Evolutionary conservation across 2,329 filamentous ascomycete species (phyloP), one percentile per base, ranked within the genome.

Genomic region (Colletotrichum orbiculare): DNA sequence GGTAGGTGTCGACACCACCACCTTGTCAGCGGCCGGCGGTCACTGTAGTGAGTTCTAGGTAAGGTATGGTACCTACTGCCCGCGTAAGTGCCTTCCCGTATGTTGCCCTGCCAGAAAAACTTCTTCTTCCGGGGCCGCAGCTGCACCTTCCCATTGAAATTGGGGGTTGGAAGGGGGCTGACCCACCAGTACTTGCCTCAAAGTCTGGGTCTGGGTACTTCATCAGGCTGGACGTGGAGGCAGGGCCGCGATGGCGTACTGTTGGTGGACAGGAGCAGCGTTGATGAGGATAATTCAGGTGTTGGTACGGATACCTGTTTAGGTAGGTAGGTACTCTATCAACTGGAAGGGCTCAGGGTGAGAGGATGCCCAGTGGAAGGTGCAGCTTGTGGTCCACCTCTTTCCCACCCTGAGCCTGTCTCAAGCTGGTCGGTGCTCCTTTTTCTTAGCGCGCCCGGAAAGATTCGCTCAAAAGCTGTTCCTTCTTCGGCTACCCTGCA

Each of bases 391-490:
- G 68, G 67, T 69, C 48, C 41, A 45, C 78, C 69, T 66, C 69
- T 70, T 67, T 52, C 62, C 56, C 46, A 46, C 58, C 62, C 58
- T 65, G 62, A 49, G 46, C 62, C 58, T 62, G 62, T 50, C 52
- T 45, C 35, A 50, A 25, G 63, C 52, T 66, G 63, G 63, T 60
- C 58, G 50, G 59, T 66, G 63, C 63, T 66, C 63, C 33, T 57
- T 35, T 56, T 5, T 25, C 25, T 55, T 66, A 66, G 63, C 58
- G 63, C 63, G 69, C 74, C 74, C 83, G 82, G 83, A 77, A 85
- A 84, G 81, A 84, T 78, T 85, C 82, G 83, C 82, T 80, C 78
- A 83, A 83, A 83, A 83, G 76, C 77, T 78, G 77, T 77, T 70
- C 70, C 77, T 77, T 76, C 77, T 66, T 66, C 58, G 63, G 63